Evolutionary conservation across 148 eudicot species (phyloP).

Genomic region (Bassia scoparia): DNA sequence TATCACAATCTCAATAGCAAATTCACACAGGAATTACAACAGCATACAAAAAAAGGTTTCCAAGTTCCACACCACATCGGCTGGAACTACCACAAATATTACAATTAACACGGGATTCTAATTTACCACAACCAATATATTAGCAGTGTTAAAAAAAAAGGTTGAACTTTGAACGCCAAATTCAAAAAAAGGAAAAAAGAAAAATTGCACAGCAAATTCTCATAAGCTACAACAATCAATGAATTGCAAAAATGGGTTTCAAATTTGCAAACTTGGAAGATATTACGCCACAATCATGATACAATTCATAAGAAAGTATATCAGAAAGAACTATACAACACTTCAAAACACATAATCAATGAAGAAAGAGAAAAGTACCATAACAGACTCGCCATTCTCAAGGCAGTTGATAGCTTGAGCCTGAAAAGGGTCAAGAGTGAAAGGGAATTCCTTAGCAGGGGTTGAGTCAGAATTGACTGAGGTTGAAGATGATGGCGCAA

Average conservation of each 20-base stretch:
- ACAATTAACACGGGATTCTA: not conserved
- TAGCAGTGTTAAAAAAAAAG: too few relatives aligned
- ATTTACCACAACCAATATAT: too few relatives aligned
- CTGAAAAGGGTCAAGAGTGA: constrained; percentile 88
- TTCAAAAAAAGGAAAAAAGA: too few relatives aligned
- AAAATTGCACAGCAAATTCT: not conserved
- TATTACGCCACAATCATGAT: not conserved
- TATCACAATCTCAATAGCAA: not conserved
- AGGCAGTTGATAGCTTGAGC: constrained; percentile 85
- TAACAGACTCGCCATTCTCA: constrained; percentile 75
- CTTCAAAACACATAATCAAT: not conserved
- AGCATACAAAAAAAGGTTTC: not conserved
- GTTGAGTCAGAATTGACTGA: constrained; percentile 7
- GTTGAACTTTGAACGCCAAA: too few relatives aligned
- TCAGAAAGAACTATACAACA: not conserved
- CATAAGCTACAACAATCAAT: not conserved
- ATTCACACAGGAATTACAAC: not conserved
- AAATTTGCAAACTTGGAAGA: not conserved
- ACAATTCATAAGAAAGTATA: not conserved
- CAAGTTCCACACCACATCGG: not conserved
- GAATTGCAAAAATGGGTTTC: not conserved
- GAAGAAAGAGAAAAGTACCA: constrained; percentile 43
- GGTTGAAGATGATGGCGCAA: constrained; percentile 24
- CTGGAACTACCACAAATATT: not conserved
- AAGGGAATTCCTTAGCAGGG: constrained; percentile 87